Evolutionary conservation across 768 basidiomycete species (phyloP), one percentile per base, ranked within the genome.

Genomic region (Leccinum rimulosum): DNA sequence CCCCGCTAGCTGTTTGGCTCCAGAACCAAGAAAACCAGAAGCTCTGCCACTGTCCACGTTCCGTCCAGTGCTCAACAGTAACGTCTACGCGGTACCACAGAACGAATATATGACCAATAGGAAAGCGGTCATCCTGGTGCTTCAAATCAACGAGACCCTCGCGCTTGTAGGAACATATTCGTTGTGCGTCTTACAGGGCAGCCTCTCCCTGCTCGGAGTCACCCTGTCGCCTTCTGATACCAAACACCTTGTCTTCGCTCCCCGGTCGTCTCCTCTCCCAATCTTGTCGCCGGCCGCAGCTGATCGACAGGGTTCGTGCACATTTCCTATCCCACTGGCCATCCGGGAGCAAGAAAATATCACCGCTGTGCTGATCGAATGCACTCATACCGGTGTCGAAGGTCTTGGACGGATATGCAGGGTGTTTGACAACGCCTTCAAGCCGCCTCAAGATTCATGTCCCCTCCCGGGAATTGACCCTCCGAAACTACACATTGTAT

Each of bases 261-360:
- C 94, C 0, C 79, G 84, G 3, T 91, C 87, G 0, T 84, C 91
- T n/a, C 91, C 93, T 0, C 68, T 95, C 6, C 91, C 93, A 0
- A 68, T 78, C 73, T 60, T 82, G 76, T 65, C 70, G 15, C 68
- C 75, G 63, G 63, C 63, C 1, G 38, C 61, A 10, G 61, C 68
- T 53, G 31, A 59, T 48, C 55, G 40, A 15, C 53, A 50, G 11
- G 50, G 62, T n/a, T 61, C 54, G 52, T 68, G 61, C 31, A 54
- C 62, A 11, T 60, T 62, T 55, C 48, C 55, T 7, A 35, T 68
- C 25, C 60, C 64, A n/a, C 52, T 30, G 52, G 25, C 40, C 19
- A 35, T 69, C 27, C 67, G 27, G 47, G 50, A 57, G 14, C 57
- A 61, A 54, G 49, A 27, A 51, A 62, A 62, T 1, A 64, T 71